Percentiles rank a stretch among this genome's conserved stretches.
phyloP scores from a whole-genome alignment of 495 filamentous ascomycete genomes.

The Tricharina praecox region DNA sequence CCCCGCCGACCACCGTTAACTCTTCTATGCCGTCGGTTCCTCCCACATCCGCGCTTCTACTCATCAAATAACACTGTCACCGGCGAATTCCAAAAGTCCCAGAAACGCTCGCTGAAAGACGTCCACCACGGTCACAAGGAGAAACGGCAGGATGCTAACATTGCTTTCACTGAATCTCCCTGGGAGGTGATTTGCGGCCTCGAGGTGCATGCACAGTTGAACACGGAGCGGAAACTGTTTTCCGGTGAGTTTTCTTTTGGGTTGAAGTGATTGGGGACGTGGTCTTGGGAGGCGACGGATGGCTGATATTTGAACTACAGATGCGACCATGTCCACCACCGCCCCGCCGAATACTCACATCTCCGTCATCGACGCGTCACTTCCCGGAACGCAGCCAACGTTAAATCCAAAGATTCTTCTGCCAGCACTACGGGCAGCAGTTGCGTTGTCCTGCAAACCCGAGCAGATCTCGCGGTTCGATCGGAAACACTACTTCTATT shows the following conservation, averaged over 20 bases:
- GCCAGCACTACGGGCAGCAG: slow-evolving; percentile 72
- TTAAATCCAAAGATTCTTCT: slow-evolving; percentile 74
- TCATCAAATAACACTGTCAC: neutral
- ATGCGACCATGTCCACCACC: slow-evolving; percentile 49
- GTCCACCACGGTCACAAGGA: too few species aligned
- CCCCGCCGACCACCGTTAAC: slow-evolving; percentile 8
- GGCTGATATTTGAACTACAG: too few species aligned
- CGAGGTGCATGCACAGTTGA: slow-evolving; percentile 92
- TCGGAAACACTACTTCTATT: slow-evolving; percentile 97
- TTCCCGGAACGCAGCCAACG: slow-evolving; percentile 68
- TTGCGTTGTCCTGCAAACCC: slow-evolving; percentile 67
- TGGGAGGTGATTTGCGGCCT: slow-evolving; percentile 93
- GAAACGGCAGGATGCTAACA: slow-evolving; percentile 22
- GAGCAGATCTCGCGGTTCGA: slow-evolving; percentile 67
- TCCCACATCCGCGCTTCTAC: slow-evolving; percentile 4
- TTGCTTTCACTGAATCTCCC: neutral
- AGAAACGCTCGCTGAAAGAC: slow-evolving; percentile 29
- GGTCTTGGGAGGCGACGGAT: too few species aligned
- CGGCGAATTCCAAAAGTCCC: slow-evolving; percentile 22
- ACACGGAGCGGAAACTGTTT: slow-evolving; percentile 73
- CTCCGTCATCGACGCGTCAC: slow-evolving; percentile 71
- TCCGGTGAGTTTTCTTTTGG: slow-evolving; percentile 33
- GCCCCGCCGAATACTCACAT: slow-evolving; percentile 70
- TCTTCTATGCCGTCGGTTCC: slow-evolving; percentile 10
- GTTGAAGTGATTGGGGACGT: too few species aligned